Percentiles rank a stretch among this genome's conserved stretches.
Evolutionary conservation across 192 early-diverging fungal genomes (phyloP).

Genomic region (Funneliformis geosporum): DNA sequence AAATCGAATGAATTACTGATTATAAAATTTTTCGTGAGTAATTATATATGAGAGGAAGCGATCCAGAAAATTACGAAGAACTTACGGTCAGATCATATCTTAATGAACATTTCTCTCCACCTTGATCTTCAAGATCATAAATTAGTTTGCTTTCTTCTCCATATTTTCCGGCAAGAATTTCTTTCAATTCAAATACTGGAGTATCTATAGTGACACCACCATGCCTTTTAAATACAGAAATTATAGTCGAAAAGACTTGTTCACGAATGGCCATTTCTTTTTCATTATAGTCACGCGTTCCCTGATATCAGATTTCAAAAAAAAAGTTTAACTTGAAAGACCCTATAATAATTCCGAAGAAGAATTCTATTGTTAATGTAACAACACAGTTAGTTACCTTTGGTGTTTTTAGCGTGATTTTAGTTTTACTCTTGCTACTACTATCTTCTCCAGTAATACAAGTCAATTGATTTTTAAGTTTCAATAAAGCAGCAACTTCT

Average conservation of each 20-base stretch:
- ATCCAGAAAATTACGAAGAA: not conserved
- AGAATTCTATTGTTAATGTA: not conserved
- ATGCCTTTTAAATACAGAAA: slow-evolving; percentile 89
- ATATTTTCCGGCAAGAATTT: slow-evolving; percentile 96
- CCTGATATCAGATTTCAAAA: slow-evolving; percentile 46
- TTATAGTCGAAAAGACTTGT: slow-evolving; percentile 87
- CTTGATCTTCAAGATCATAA: slow-evolving; percentile 96
- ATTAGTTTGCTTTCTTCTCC: slow-evolving; percentile 99
- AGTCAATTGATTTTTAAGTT: slow-evolving; percentile 65
- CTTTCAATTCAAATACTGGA: slow-evolving; percentile 97
- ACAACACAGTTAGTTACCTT: slow-evolving; percentile 59
- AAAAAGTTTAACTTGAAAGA: not conserved
- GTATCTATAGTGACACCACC: slow-evolving; percentile 98
- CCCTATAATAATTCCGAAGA: not conserved
- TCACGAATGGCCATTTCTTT: slow-evolving; percentile 98
- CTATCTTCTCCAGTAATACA: slow-evolving; percentile 38
- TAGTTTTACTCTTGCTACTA: slow-evolving; percentile 46
- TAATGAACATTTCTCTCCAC: slow-evolving; percentile 92
- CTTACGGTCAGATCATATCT: slow-evolving; percentile 93
- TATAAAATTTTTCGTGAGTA: not conserved
- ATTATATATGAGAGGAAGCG: not conserved
- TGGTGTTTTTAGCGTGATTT: slow-evolving; percentile 75
- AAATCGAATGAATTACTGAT: not conserved
- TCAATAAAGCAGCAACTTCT: slow-evolving; percentile 57
- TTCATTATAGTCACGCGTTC: slow-evolving; percentile 92